These are phyloP conservation scores for Trifolium subterraneum DNA, from an alignment of 306 rosid species.

Conservation along the genomic window DNA sequence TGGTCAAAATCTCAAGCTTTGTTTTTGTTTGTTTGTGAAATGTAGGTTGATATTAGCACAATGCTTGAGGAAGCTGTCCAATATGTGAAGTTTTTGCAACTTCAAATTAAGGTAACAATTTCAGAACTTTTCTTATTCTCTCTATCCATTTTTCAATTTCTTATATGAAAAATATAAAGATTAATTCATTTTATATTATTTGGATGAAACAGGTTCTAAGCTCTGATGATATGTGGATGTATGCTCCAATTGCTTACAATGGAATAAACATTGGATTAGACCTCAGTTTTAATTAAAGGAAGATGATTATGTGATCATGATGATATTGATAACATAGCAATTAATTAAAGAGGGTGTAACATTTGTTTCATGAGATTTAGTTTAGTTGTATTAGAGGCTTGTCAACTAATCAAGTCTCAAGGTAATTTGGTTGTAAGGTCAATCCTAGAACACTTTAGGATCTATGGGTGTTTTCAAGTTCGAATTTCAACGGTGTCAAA, in stretches of 20 bases:
- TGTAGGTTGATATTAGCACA: slow-evolving; percentile 85
- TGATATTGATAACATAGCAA: slow-evolving; percentile 29
- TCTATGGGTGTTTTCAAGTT: background rate
- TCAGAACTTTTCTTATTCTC: background rate
- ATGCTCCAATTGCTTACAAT: slow-evolving; percentile 86
- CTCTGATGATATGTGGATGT: slow-evolving; percentile 95
- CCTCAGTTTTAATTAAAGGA: slow-evolving; percentile 40
- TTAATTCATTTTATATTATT: slow-evolving; percentile 14
- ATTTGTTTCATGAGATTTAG: background rate
- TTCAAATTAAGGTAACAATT: slow-evolving; percentile 78
- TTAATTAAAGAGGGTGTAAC: background rate
- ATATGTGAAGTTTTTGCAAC: slow-evolving; percentile 85
- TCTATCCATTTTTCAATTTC: background rate
- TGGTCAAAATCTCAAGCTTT: slow-evolving; percentile 8
- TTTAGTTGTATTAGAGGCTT: slow-evolving; percentile 21
- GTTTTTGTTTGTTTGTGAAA: slow-evolving; percentile 13
- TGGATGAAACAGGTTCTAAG: slow-evolving; percentile 69
- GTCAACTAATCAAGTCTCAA: background rate
- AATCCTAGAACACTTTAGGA: background rate
- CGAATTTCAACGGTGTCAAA: background rate
- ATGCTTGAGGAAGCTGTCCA: slow-evolving; percentile 97
- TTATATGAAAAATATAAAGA: background rate
- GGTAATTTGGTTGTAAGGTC: background rate
- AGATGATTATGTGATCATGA: slow-evolving; percentile 1
- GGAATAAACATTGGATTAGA: slow-evolving; percentile 75